phyloP scores from a whole-genome alignment of 225 moss, liverwort and hornwort genomes.

The Physcomitrium patens region DNA sequence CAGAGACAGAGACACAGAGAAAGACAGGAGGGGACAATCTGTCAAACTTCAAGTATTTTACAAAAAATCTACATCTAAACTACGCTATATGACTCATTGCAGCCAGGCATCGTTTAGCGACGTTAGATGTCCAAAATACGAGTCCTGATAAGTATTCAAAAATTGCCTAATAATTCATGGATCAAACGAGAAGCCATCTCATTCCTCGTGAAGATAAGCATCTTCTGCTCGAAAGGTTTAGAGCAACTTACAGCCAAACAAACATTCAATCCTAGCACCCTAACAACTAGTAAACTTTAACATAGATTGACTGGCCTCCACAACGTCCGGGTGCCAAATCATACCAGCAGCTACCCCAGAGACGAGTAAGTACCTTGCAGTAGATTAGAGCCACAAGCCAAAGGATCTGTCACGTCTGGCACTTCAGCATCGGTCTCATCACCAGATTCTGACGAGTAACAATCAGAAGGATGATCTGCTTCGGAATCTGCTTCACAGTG shows the following conservation, averaged over 20 bases:
- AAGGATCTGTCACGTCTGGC: conserved; percentile 76
- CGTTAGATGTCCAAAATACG: not conserved
- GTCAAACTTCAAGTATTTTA: too few relatives aligned
- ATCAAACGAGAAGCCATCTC: conserved; percentile 7
- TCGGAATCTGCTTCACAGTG: conserved; percentile 70
- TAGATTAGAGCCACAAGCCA: conserved; percentile 43
- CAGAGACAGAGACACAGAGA: too few relatives aligned
- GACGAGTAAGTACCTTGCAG: conserved; percentile 39
- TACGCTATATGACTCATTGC: conserved; percentile 5
- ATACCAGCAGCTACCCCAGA: not conserved
- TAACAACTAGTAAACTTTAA: not conserved
- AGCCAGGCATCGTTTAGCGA: not conserved
- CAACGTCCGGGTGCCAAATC: not conserved
- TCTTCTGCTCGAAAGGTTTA: too few relatives aligned
- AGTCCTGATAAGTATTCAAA: not conserved
- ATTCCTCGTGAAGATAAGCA: too few relatives aligned
- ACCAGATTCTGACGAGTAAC: conserved; percentile 61
- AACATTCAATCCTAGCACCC: too few relatives aligned
- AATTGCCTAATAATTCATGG: not conserved
- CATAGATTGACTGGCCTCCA: conserved; percentile 2
- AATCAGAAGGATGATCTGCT: conserved; percentile 72
- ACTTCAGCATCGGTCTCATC: conserved; percentile 94
- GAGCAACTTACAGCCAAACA: too few relatives aligned
- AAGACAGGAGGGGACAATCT: too few relatives aligned
- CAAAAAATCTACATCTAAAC: not conserved